Evolutionary conservation across 768 basidiomycete genomes (phyloP).

Genomic region (Mycena haematopus): DNA sequence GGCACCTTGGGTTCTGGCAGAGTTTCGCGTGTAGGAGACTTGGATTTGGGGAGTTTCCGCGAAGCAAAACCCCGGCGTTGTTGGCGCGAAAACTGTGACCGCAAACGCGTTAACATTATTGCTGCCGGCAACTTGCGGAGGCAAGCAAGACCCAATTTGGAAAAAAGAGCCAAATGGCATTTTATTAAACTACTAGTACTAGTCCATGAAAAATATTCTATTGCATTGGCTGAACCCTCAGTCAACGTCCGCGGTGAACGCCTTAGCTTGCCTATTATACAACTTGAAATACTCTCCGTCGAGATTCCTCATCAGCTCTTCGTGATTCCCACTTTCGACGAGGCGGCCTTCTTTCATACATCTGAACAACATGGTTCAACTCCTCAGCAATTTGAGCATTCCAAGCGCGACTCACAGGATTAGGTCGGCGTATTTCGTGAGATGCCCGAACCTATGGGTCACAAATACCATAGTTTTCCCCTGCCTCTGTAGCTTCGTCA

Average conservation of each 20-base stretch:
- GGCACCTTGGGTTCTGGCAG: not conserved
- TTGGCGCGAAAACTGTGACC: conserved; percentile 6
- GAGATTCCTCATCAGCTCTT: conserved; percentile 31
- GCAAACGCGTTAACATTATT: conserved; percentile 23
- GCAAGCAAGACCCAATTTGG: conserved; percentile 1
- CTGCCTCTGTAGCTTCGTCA: conserved; percentile 29
- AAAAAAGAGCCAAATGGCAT: not conserved
- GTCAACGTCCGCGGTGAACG: conserved; percentile 18
- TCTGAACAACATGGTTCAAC: conserved; percentile 20
- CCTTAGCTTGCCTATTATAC: conserved; percentile 35
- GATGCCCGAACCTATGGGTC: conserved; percentile 47
- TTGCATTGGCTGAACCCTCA: not conserved
- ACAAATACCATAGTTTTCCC: conserved; percentile 49
- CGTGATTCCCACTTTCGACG: conserved; percentile 40
- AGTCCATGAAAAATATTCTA: no score
- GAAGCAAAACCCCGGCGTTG: conserved; percentile 11
- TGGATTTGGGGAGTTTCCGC: conserved; percentile 9
- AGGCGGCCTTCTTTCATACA: conserved; percentile 41
- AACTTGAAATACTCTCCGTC: conserved; percentile 37
- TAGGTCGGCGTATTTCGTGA: conserved; percentile 44
- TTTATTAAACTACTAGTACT: no score
- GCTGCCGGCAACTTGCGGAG: conserved; percentile 3
- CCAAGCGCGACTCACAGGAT: conserved; percentile 39
- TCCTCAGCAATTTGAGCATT: not conserved
- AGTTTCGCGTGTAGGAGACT: not conserved